Base-by-base conservation (phyloP, 2,329 filamentous ascomycete genomes). In the Fusarium camptoceras region DNA sequence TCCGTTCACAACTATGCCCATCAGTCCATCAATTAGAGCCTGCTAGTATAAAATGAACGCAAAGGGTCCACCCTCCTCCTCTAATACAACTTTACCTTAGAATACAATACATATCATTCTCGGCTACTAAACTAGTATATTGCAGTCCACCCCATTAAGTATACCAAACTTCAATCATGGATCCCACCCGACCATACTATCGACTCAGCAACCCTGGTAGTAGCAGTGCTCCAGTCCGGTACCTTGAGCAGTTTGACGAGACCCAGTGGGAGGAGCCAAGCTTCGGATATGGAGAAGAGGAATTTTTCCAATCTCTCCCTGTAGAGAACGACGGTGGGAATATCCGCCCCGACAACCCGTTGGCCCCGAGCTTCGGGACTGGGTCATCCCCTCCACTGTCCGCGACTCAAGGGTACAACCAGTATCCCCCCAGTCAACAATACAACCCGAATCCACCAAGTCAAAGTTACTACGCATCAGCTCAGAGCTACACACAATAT, bases 1-100 rank as follows among this genome's bases (percentile, higher is more conserved):
- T 0, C n/a, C 4, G n/a, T n/a, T n/a, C 34, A 37, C 9, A 4
- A 3, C 10, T n/a, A 3, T 37, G 11, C 10, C 7, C 10, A 18
- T 37, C 34, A n/a, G 10, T n/a, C 3, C 5, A 37, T 37, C 34
- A 37, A 18, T n/a, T 0, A 37, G n/a, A 6, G 6, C 18, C 18
- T 37, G 4, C 10, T 11, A 37, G 18, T 37, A 37, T 37, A 37
- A 37, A 37, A n/a, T n/a, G 6, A 2, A 11, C 10, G n/a, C 6
- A 1, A n/a, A n/a, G n/a, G 18, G 18, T n/a, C 10, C 34, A n/a
- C 3, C 7, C 7, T 3, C 10, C 9, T 12, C 10, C 12, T 37
- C 34, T 37, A 18, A 9, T 7, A 11, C 1, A 37, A 37, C 34
- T n/a, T 37, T 11, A n/a, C 18, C 10, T 37, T 37, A 7, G 11